Evolutionary conservation across 306 rosid genomes (phyloP).

Genomic region (Albizia julibrissin): DNA sequence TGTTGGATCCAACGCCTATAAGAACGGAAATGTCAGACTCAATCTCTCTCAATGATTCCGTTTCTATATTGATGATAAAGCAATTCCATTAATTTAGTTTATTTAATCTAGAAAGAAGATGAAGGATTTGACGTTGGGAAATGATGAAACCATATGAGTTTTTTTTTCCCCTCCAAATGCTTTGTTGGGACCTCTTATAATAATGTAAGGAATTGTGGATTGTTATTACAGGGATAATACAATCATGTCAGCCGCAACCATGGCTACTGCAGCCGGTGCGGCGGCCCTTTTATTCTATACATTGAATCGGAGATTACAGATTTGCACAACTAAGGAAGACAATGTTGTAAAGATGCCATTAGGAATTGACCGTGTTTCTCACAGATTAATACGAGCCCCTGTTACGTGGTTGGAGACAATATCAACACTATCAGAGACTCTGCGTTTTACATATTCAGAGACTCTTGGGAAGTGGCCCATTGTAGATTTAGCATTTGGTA

Average conservation of each 20-base stretch:
- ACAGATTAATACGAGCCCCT: constrained; percentile 85
- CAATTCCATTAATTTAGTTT: background rate
- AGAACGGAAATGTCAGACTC: constrained; percentile 11
- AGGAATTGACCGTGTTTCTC: constrained; percentile 67
- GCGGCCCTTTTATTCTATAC: constrained; percentile 90
- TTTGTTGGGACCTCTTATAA: background rate
- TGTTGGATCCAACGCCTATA: background rate
- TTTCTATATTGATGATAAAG: background rate
- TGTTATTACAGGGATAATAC: constrained; percentile 41
- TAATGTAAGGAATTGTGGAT: too few species aligned
- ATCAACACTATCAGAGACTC: constrained; percentile 85
- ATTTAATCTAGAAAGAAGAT: constrained; percentile 14
- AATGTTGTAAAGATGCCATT: constrained; percentile 48
- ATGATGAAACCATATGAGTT: background rate
- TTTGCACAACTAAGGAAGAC: constrained; percentile 33
- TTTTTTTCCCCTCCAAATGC: background rate
- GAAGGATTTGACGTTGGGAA: constrained; percentile 25
- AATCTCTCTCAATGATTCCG: background rate
- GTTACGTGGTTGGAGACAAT: constrained; percentile 95
- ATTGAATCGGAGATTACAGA: constrained; percentile 67
- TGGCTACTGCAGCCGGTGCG: constrained; percentile 99
- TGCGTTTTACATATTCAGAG: constrained; percentile 93
- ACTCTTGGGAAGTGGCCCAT: constrained; percentile 98
- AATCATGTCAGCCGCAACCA: constrained; percentile 93
- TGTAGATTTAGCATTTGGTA: constrained; percentile 97